Evolutionary conservation across 2,329 filamentous ascomycete genomes (phyloP), one percentile per base, ranked within the genome.

Genomic region (Aureobasidium sp.): DNA sequence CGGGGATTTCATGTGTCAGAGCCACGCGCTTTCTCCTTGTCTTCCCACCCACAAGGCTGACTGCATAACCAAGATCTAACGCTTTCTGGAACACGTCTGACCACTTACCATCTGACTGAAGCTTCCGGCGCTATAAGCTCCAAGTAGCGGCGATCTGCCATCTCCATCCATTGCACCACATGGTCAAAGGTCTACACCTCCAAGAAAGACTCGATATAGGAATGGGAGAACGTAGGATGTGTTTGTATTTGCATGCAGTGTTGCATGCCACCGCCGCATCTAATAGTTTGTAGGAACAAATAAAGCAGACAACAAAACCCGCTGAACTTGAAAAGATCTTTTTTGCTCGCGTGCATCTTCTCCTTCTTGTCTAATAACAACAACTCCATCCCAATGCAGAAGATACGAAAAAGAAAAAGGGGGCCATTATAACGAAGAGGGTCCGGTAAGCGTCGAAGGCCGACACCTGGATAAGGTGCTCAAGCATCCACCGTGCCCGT

Each of bases 301-400:
- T 42, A 31, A 29, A 29, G 27, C 27, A 4, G 4, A 29, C 27
- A 9, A 9, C 27, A 5, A 4, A 29, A 8, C 11, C 33, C 25
- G 15, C 42, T 11, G 21, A 47, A 37, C 42, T 35, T 15, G 19
- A 29, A 43, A 17, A 35, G 11, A 50, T 54, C 29, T 35, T 25
- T 57, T n/a, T n/a, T n/a, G 21, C 54, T 23, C 31, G 42, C 31
- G 31, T 31, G 46, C 45, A 49, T 35, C 57, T 29, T 17, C 23
- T 45, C 8, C 23, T 21, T 37, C 31, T 53, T 35, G 21, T 59
- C 43, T 50, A 43, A 1, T 37, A 57, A 55, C 6, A 58, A 58
- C 43, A 58, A 58, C 55, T 45, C 55, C 55, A 58, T 55, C 55
- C 55, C 55, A 49, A 58, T 58, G 55, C 55, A 47, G 38, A 57